Percentiles rank a stretch among this genome's conserved stretches.
Conservation (phyloP, 805 yeast genomes). For the Saccharomycopsis fermentans region DNA sequence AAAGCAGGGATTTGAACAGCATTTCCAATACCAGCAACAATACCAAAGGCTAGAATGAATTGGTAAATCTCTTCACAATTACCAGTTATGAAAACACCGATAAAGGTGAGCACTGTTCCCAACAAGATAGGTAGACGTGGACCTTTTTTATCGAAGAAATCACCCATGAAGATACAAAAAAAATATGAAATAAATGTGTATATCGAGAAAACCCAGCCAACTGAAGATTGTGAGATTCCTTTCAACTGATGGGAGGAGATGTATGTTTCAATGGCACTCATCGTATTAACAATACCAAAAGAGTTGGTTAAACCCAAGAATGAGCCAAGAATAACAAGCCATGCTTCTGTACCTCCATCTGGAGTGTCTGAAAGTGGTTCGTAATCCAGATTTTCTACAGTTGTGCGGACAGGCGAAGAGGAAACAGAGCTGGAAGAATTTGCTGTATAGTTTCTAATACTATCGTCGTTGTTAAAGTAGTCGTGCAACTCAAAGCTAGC, state of each 20-base stretch:
- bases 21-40: conserved; percentile 35
- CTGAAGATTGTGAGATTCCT: conserved; percentile 34
- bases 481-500: not conserved
- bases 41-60: conserved; percentile 42
- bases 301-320: conserved; percentile 46
- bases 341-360: conserved; percentile 53
- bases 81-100: conserved; percentile 37
- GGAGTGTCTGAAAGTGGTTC: conserved; percentile 26
- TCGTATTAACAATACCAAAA: conserved; percentile 57
- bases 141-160: conserved; percentile 37
- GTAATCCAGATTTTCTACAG: not conserved
- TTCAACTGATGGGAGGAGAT: conserved; percentile 42
- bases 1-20: conserved; percentile 35
- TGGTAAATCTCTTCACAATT: conserved; percentile 38
- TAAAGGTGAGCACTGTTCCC: conserved; percentile 29
- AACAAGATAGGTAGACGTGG: conserved; percentile 28
- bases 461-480: not conserved
- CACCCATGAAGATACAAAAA: conserved; percentile 33
- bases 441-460: not conserved
- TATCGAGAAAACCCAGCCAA: conserved; percentile 59
- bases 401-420: not conserved
- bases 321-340: conserved; percentile 47
- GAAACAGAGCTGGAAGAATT: not conserved
- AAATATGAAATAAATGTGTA: conserved; percentile 23
- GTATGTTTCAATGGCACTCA: conserved; percentile 61